Evolutionary conservation across 345 rosid genomes (phyloP).

Genomic region (Gossypium anomalum): DNA sequence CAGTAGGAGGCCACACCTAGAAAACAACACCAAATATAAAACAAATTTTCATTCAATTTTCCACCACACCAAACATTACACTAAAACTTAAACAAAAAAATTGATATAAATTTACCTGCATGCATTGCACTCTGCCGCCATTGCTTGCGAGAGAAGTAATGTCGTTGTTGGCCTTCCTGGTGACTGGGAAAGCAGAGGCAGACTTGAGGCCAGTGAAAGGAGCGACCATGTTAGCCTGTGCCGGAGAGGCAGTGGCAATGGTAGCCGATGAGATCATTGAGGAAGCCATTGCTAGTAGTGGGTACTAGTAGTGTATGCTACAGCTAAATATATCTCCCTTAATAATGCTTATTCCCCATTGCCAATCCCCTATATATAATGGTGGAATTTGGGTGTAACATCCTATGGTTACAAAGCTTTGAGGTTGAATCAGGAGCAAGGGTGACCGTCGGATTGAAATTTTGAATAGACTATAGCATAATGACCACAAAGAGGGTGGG

Average conservation of each 20-base stretch:
- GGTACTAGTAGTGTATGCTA: conserved; percentile 7
- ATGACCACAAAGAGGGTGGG: conserved; percentile 4
- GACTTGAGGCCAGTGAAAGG: conserved; percentile 15
- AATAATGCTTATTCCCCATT: not conserved
- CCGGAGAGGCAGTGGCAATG: conserved; percentile 28
- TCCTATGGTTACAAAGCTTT: conserved; percentile 26
- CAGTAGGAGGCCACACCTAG: conserved; percentile 30
- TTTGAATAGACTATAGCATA: not conserved
- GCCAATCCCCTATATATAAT: conserved; percentile 32
- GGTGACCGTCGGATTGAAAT: conserved; percentile 31
- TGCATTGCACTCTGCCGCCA: conserved; percentile 14
- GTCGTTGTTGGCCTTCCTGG: conserved; percentile 9
- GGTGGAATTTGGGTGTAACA: conserved; percentile 13
- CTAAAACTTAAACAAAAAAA: not conserved
- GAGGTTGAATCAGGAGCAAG: conserved; percentile 3
- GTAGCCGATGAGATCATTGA: conserved; percentile 53
- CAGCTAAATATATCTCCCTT: not conserved
- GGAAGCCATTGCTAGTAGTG: conserved; percentile 44
- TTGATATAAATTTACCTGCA: conserved; percentile 7
- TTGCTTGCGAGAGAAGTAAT: conserved; percentile 19
- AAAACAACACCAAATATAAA: not conserved
- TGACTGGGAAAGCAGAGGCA: conserved; percentile 1
- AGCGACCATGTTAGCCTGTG: conserved; percentile 13
- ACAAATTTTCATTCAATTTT: too few species aligned
- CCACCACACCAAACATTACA: not conserved